phyloP scores from a whole-genome alignment of 129 eudicot genomes.

The Saposhnikovia divaricata region DNA sequence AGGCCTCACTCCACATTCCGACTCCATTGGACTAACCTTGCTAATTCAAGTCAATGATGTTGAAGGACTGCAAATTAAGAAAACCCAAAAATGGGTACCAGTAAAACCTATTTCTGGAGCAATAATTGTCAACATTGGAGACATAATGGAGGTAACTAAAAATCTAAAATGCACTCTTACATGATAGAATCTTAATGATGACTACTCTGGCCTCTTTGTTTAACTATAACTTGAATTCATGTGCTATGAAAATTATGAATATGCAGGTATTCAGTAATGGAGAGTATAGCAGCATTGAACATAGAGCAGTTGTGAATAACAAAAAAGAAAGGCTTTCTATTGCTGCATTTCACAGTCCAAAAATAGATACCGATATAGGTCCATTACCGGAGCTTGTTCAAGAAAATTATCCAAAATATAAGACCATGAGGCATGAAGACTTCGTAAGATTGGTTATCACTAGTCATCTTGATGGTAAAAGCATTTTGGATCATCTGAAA shows the following conservation, averaged over 20 bases:
- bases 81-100: constrained; percentile 7
- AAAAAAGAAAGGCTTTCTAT: constrained; percentile 14
- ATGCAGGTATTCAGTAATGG: not conserved
- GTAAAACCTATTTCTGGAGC: constrained; percentile 10
- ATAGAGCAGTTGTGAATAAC: constrained; percentile 5
- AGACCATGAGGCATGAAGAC: constrained; percentile 6
- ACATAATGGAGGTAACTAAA: constrained; percentile 4
- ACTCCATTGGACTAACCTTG: not conserved
- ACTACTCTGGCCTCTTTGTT: not conserved
- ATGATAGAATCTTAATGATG: not conserved
- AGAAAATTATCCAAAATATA: not conserved
- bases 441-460: not conserved
- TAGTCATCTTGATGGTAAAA: constrained; percentile 11
- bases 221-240: not conserved
- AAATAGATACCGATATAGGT: not conserved
- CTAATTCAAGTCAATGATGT: constrained; percentile 10
- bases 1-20: constrained; percentile 13
- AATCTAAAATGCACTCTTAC: not conserved
- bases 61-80: constrained; percentile 9
- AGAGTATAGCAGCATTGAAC: constrained; percentile 7
- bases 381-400: constrained; percentile 10
- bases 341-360: constrained; percentile 11
- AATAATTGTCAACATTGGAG: constrained; percentile 8
- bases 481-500: not conserved
- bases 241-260: not conserved